Percentiles rank a stretch among this genome's conserved stretches.
Conservation (phyloP, 169 alveolate genomes). For the Cryptosporidium muris region DNA sequence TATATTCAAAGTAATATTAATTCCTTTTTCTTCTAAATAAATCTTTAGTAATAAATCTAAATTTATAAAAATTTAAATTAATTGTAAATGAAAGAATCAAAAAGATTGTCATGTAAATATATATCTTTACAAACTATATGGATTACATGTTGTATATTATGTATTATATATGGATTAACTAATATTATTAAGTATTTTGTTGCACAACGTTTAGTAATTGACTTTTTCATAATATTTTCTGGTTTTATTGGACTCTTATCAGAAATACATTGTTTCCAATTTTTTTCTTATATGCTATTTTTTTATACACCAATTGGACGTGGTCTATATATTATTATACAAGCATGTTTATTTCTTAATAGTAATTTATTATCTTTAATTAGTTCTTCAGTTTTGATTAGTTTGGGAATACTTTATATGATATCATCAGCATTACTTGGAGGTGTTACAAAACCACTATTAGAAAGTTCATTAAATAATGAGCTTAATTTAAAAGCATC, state of each 20-base stretch:
- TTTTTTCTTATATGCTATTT: constrained; percentile 50
- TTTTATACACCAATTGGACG: constrained; percentile 65
- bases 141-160: constrained; percentile 29
- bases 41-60: not conserved
- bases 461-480: constrained; percentile 37
- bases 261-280: constrained; percentile 44
- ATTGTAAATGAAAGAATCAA: constrained; percentile 15
- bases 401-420: constrained; percentile 21
- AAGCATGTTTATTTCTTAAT: constrained; percentile 24
- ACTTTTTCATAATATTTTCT: constrained; percentile 8
- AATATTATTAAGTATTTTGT: constrained; percentile 10
- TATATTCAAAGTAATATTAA: too few species aligned
- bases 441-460: constrained; percentile 55
- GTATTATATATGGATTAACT: constrained; percentile 1
- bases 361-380: constrained; percentile 26
- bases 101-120: constrained; percentile 2
- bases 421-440: constrained; percentile 47
- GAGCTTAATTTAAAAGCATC: constrained; percentile 15
- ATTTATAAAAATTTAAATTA: not conserved
- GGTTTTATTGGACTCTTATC: constrained; percentile 27
- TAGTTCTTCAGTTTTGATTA: not conserved
- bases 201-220: constrained; percentile 19
- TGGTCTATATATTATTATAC: constrained; percentile 32
- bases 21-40: not conserved
- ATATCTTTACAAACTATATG: not conserved